Evolutionary conservation across 164 flowering plant genomes (phyloP).

Genomic region (Magnolia officinalis): DNA sequence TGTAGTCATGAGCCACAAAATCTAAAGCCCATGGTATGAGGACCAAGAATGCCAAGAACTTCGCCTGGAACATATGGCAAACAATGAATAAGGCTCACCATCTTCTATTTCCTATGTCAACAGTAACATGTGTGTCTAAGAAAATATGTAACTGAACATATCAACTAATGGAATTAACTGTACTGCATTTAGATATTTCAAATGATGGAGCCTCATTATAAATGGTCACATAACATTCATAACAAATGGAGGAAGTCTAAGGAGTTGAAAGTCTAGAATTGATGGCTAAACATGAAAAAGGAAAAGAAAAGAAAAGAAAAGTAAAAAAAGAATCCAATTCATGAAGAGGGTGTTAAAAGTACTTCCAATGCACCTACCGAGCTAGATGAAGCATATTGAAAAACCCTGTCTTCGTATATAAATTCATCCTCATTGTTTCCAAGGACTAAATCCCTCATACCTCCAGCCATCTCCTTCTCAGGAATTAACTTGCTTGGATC

Average conservation of each 20-base stretch:
- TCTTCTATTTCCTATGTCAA: neutral
- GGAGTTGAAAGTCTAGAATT: neutral
- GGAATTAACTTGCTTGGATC: conserved; percentile 34
- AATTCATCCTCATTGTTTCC: conserved; percentile 73
- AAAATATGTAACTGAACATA: neutral
- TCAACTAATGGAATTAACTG: neutral
- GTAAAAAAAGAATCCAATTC: neutral
- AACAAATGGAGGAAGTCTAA: too few species aligned
- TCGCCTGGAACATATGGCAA: conserved; percentile 58
- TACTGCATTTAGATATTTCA: too few species aligned
- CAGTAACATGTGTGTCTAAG: neutral
- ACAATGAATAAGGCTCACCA: neutral
- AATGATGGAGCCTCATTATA: too few species aligned
- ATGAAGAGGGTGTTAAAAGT: neutral
- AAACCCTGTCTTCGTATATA: conserved; percentile 88
- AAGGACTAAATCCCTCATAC: conserved; percentile 49
- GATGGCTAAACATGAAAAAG: neutral
- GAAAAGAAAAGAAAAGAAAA: neutral
- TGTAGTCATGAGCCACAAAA: conserved; percentile 86
- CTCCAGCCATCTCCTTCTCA: conserved; percentile 50
- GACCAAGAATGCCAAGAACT: conserved; percentile 73
- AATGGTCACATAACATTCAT: too few species aligned
- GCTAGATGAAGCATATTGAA: conserved; percentile 72
- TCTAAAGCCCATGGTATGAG: conserved; percentile 82
- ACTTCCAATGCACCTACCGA: conserved; percentile 46